A percentile compares a stretch with the other conserved stretches of the same genome.
Conservation (phyloP, 2,329 filamentous ascomycete genomes). For the Fusarium fracticaudum region DNA sequence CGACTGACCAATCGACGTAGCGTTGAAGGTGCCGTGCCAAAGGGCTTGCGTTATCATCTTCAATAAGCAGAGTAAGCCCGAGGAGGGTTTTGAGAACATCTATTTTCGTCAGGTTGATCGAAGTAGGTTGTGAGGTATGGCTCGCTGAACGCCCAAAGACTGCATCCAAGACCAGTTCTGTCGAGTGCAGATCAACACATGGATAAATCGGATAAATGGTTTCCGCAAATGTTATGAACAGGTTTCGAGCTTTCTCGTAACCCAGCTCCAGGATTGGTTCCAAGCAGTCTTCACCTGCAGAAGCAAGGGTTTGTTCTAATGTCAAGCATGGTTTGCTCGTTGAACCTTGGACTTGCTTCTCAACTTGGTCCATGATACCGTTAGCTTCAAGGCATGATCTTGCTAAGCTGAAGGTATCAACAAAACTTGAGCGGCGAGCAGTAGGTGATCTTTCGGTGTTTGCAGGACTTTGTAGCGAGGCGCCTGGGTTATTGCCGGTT, state of each 20-base stretch:
- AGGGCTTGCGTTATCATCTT: rapidly evolving
- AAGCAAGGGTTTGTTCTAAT: neutral
- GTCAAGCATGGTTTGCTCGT: neutral
- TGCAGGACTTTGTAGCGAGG: neutral
- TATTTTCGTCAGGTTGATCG: rapidly evolving
- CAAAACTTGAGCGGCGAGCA: neutral
- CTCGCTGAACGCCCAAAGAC: neutral
- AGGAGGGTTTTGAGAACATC: neutral
- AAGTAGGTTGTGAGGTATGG: neutral
- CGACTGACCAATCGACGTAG: neutral
- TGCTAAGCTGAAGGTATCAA: neutral
- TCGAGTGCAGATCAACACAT: neutral
- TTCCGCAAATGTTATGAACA: neutral
- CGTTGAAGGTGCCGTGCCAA: neutral
- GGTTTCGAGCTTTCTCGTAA: rapidly evolving
- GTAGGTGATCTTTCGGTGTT: rapidly evolving
- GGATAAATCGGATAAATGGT: neutral
- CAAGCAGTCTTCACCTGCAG: neutral
- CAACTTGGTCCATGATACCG: neutral
- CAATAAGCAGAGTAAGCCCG: neutral
- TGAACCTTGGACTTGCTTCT: neutral
- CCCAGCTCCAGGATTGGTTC: neutral
- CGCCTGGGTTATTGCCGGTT: rapidly evolving
- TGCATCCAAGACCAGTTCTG: neutral
- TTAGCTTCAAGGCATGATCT: neutral